A percentile compares a stretch with the other conserved stretches of the same genome.
phyloP scores from a whole-genome alignment of 345 rosid genomes.

The Clarkia xantiana region DNA sequence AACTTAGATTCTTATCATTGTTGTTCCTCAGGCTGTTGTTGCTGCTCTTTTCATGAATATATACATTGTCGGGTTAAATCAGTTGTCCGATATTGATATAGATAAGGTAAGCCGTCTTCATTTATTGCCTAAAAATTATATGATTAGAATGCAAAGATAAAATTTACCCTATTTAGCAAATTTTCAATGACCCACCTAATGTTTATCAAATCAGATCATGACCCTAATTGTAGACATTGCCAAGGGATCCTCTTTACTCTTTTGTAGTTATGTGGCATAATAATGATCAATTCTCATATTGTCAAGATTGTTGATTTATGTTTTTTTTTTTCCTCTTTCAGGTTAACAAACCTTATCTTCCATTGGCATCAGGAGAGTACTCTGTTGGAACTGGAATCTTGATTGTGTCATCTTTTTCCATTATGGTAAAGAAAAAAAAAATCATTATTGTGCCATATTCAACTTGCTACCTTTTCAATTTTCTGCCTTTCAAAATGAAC shows the following conservation, averaged over 20 bases:
- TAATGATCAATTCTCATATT: neutral
- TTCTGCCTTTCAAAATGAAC: no score
- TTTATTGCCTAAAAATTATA: slow-evolving; percentile 2
- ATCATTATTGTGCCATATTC: no score
- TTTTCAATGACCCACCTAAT: no score
- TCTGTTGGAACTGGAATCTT: slow-evolving; percentile 45
- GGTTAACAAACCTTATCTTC: slow-evolving; percentile 97
- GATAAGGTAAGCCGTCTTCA: slow-evolving; percentile 51
- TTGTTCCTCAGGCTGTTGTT: slow-evolving; percentile 54
- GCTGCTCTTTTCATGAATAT: slow-evolving; percentile 95
- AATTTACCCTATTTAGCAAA: no score
- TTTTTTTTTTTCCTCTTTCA: slow-evolving; percentile 18
- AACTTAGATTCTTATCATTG: slow-evolving; percentile 1
- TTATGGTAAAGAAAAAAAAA: slow-evolving; percentile 45
- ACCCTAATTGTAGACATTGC: no score
- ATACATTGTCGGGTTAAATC: slow-evolving; percentile 85
- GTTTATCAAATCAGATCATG: no score
- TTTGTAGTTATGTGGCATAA: neutral
- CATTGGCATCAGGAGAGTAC: slow-evolving; percentile 88
- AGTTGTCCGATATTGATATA: slow-evolving; percentile 74
- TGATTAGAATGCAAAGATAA: no score
- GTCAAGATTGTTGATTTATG: slow-evolving; percentile 1
- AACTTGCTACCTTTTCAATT: no score
- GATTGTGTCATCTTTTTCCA: slow-evolving; percentile 48
- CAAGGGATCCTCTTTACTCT: no score